Percentiles rank a stretch among this genome's conserved stretches.
Evolutionary conservation across 192 early-diverging fungal species (phyloP).

Genomic region (Funneliformis mosseae): DNA sequence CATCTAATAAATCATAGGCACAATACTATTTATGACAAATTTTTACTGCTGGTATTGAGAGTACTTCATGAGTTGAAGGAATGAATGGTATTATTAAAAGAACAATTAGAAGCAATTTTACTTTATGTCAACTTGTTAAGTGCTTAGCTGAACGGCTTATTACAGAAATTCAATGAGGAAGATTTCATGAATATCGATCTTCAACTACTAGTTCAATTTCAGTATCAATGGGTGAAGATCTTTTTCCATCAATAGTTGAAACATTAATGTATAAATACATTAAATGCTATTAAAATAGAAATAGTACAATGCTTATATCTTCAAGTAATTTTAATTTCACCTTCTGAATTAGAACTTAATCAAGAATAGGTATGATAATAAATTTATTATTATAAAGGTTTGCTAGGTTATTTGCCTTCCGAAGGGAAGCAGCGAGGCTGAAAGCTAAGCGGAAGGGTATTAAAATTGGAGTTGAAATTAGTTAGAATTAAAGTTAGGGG

Average conservation of each 20-base stretch:
- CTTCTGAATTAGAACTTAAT: no score
- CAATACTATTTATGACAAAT: not conserved
- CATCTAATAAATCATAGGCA: no score
- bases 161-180: not conserved
- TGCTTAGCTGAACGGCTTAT: not conserved
- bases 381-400: no score
- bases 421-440: no score
- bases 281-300: no score
- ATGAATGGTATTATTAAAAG: not conserved
- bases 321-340: no score
- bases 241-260: not conserved
- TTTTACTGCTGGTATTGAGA: not conserved
- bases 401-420: no score
- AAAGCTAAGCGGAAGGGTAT: no score
- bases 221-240: not conserved
- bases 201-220: not conserved
- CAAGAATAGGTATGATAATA: no score
- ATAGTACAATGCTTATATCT: no score
- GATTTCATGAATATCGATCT: no score
- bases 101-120: not conserved
- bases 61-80: not conserved
- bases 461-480: not conserved
- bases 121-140: not conserved
- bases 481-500: no score
- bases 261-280: not conserved